Evolutionary conservation across 352 stramenopile genomes (phyloP).

Genomic region (Globisporangium nodosum): DNA sequence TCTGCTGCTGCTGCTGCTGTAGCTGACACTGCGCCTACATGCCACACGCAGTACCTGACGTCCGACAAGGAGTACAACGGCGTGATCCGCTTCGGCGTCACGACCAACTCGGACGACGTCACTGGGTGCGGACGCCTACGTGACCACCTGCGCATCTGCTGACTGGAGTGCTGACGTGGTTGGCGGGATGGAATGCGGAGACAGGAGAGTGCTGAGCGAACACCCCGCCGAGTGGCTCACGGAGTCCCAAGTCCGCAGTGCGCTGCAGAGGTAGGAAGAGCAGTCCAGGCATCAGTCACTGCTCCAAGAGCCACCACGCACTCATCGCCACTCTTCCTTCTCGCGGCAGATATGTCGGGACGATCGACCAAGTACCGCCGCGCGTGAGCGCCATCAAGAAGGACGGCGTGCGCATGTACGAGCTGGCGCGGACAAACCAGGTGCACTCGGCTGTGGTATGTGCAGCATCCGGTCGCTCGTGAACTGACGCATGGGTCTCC

Average conservation of each 20-base stretch:
- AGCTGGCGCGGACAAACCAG: slow-evolving; percentile 57
- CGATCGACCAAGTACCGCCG: slow-evolving; percentile 73
- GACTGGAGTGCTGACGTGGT: background rate
- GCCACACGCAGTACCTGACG: slow-evolving; percentile 35
- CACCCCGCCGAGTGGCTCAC: slow-evolving; percentile 53
- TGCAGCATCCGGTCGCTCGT: no score
- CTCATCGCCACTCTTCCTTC: background rate
- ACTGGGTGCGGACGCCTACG: slow-evolving; percentile 33
- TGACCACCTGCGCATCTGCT: no score
- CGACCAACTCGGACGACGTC: slow-evolving; percentile 78
- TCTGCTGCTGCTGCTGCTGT: background rate
- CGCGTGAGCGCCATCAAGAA: slow-evolving; percentile 77
- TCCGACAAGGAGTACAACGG: slow-evolving; percentile 76
- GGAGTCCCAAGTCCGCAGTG: slow-evolving; percentile 21
- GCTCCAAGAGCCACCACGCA: background rate
- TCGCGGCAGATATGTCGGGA: slow-evolving; percentile 55
- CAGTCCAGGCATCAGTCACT: background rate
- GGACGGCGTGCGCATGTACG: slow-evolving; percentile 75
- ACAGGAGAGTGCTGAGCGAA: slow-evolving; percentile 44
- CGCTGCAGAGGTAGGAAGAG: slow-evolving; percentile 35
- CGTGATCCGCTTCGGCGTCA: slow-evolving; percentile 70
- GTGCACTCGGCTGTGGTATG: slow-evolving; percentile 7
- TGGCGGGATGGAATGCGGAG: no score
- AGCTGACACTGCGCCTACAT: no score
- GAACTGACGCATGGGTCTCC: no score